These are phyloP conservation scores for Plicaturopsis crispa DNA, from an alignment of 768 basidiomycete species.

Conservation along the genomic window DNA sequence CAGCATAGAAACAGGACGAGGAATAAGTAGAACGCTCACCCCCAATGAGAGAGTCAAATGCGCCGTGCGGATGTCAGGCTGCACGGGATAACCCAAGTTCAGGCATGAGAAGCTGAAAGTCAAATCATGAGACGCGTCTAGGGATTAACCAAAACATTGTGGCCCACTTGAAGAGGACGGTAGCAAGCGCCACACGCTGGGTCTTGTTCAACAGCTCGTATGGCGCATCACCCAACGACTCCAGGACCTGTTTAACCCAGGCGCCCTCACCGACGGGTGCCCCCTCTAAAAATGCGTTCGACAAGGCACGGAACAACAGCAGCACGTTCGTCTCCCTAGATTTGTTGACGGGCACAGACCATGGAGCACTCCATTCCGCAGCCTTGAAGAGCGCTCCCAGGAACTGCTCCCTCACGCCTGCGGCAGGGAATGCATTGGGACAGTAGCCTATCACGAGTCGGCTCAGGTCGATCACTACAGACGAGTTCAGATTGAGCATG, in stretches of 20 bases:
- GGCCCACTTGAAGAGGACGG: slow-evolving; percentile 83
- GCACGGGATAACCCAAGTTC: slow-evolving; percentile 33
- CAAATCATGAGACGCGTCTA: slow-evolving; percentile 5
- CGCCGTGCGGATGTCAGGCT: slow-evolving; percentile 28
- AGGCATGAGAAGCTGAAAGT: slow-evolving; percentile 61
- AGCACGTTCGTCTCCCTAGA: slow-evolving; percentile 79
- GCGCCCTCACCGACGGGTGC: slow-evolving; percentile 29
- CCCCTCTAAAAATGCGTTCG: slow-evolving; percentile 69
- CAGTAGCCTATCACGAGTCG: slow-evolving; percentile 67
- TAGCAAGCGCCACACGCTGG: slow-evolving; percentile 72
- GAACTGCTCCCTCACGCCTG: slow-evolving; percentile 41
- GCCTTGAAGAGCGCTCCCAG: slow-evolving; percentile 59
- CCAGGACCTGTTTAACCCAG: slow-evolving; percentile 54
- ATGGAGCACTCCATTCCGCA: slow-evolving; percentile 55
- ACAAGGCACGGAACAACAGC: slow-evolving; percentile 68
- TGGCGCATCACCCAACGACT: slow-evolving; percentile 39
- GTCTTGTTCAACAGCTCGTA: slow-evolving; percentile 55
- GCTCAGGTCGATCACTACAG: slow-evolving; percentile 75
- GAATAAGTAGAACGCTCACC: slow-evolving; percentile 24
- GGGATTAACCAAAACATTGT: background rate
- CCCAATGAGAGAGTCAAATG: slow-evolving; percentile 37
- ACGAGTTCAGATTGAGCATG: background rate
- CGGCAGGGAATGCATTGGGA: slow-evolving; percentile 39
- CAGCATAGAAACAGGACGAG: background rate
- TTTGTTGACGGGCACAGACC: slow-evolving; percentile 54